Base-by-base conservation (phyloP, 2,329 filamentous ascomycete genomes). In the Nothophoma quercina region DNA sequence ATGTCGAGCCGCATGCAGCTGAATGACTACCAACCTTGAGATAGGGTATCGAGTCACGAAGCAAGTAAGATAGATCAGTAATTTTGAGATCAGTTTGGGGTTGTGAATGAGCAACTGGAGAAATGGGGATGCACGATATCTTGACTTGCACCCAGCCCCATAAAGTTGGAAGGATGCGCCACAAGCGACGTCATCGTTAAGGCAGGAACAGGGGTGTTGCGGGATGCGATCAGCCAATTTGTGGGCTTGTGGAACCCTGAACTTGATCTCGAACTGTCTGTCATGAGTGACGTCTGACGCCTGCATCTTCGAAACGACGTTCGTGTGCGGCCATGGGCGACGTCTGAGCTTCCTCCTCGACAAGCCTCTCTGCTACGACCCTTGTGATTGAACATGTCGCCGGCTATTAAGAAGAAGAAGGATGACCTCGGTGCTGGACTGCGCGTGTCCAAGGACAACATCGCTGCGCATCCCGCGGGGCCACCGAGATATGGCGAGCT, bases 401-500 rank as follows among this genome's bases (percentile, higher is more conserved):
- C 64, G 21, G 65, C 67, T 25, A 64, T 69, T 19, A 57, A 69
- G 42, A 71, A 66, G 54, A 72, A 71, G 51, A 69, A 69, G 43
- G 63, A 67, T 50, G 72, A 75, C 49, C 61, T 76, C 43, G 75
- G 75, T 29, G 78, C 77, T 28, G 78, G 78, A 10, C 64, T 79
- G 33, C 75, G 69, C 36, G 64, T 80, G 30, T 76, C 76, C 38
- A 75, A 76, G 52, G 72, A 74, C 36, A 73, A 70, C 54, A 68
- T 76, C 43, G 75, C 75, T 33, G 59, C 63, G 28, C 76, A 78
- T 69, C 76, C 76, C 30, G 72, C 75, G n/a, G 76, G 75, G 4
- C 75, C 75, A 22, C 70, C 78, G 18, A 71, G 72, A 52, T 77
- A 80, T 77, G 78, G 78, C 51, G 69, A 75, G 26, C 68, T 80